Percentiles rank a stretch among this genome's conserved stretches.
phyloP scores from a whole-genome alignment of 2,329 filamentous ascomycete species.

The Sclerotinia nivalis region DNA sequence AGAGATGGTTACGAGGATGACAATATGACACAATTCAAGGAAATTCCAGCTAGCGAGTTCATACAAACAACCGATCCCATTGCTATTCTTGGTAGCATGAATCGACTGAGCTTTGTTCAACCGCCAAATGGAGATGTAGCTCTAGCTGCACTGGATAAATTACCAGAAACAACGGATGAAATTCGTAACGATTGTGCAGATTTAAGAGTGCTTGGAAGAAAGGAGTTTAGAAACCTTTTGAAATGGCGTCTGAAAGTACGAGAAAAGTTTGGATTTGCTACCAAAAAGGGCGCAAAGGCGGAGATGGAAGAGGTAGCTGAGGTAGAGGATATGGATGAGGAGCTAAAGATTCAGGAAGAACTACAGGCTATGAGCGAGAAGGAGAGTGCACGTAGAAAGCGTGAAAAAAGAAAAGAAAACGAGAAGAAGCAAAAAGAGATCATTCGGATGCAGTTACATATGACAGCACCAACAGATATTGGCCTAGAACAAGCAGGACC shows the following conservation, averaged over 20 bases:
- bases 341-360: constrained; percentile 86
- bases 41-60: constrained; percentile 85
- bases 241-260: constrained; percentile 88
- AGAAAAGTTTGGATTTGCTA: constrained; percentile 83
- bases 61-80: constrained; percentile 94
- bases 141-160: constrained; percentile 77
- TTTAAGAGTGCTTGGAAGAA: constrained; percentile 86
- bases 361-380: constrained; percentile 79
- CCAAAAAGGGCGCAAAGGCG: constrained; percentile 55
- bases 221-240: constrained; percentile 88
- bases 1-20: constrained; percentile 97
- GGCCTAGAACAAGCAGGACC: constrained; percentile 85
- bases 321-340: constrained; percentile 90
- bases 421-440: constrained; percentile 94
- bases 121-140: constrained; percentile 81
- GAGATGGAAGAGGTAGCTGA: constrained; percentile 66
- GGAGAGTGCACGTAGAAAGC: constrained; percentile 74
- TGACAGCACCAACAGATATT: constrained; percentile 94
- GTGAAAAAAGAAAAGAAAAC: constrained; percentile 83
- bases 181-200: constrained; percentile 77
- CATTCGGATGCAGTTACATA: constrained; percentile 94
- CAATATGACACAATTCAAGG: constrained; percentile 90
- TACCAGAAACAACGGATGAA: constrained; percentile 84
- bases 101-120: constrained; percentile 81
- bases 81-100: constrained; percentile 81